These are phyloP conservation scores for Candida tallmaniae DNA, from an alignment of 805 yeast species.

Conservation along the genomic window DNA sequence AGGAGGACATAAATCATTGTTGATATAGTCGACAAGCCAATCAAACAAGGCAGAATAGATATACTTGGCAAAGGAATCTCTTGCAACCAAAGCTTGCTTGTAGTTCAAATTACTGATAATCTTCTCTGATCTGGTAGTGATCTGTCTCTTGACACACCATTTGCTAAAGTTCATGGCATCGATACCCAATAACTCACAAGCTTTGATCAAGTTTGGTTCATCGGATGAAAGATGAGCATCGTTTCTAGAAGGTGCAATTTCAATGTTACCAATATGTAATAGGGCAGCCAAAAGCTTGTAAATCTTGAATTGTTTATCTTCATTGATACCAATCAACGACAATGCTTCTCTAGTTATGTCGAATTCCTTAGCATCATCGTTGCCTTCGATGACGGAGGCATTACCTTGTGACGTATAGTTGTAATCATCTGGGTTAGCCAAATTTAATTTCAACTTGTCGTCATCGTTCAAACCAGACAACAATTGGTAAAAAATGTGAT, in stretches of 20 bases:
- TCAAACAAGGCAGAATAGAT: constrained; percentile 90
- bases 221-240: constrained; percentile 80
- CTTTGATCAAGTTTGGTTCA: constrained; percentile 79
- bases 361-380: constrained; percentile 82
- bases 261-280: constrained; percentile 89
- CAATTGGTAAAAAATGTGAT: constrained; percentile 90
- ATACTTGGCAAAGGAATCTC: constrained; percentile 96
- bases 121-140: constrained; percentile 87
- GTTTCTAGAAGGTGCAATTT: constrained; percentile 75
- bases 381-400: constrained; percentile 60
- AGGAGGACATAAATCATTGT: constrained; percentile 75
- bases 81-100: constrained; percentile 82
- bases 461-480: constrained; percentile 63
- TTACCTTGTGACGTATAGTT: constrained; percentile 90
- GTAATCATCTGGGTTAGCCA: constrained; percentile 64
- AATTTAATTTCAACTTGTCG: constrained; percentile 53
- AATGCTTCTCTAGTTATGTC: constrained; percentile 72
- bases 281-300: constrained; percentile 82
- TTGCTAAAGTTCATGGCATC: constrained; percentile 71
- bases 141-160: constrained; percentile 92
- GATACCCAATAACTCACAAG: constrained; percentile 79
- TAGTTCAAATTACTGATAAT: constrained; percentile 78
- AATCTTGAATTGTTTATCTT: constrained; percentile 56
- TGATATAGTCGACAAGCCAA: constrained; percentile 87
- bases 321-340: constrained; percentile 67